Base-by-base conservation (phyloP, 2,329 filamentous ascomycete species). In the Penicillium hordei region DNA sequence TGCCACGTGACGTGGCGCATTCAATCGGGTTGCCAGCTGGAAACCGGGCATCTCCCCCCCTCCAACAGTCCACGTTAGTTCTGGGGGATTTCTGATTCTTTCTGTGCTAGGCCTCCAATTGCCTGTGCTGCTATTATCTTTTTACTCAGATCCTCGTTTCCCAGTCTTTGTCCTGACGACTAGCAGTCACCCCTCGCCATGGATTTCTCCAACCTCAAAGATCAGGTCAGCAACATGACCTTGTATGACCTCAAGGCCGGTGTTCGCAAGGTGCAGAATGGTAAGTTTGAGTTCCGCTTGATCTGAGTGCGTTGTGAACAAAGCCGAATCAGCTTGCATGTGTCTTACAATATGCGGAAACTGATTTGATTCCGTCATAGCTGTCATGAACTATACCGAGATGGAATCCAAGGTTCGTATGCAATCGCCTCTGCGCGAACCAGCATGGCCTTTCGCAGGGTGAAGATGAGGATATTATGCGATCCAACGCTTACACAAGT, bases 351-450 rank as follows among this genome's bases (percentile, higher is more conserved):
- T 57, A 44, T 29, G 52, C 58, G 52, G 49, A 48, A 54, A 43
- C 51, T 54, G 60, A 56, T 58, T 59, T 66, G 59, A 68, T 63
- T 58, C 52, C 60, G 40, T 46, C 59, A 62, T 70, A 96, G 92
- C 92, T 65, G 92, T 96, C 60, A 96, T 97, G 93, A 97, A 96
- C 79, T 96, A 93, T 76, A 96, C 93, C 42, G 93, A 97, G 73
- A 93, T 94, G 90, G 91, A 95, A 78, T 76, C 84, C 58, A 87
- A 87, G 79, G 83, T 82, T 63, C 50, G 72, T 72, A 59, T 57
- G 33, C 57, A 58, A 60, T 62, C 62, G 50, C 55, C 59, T 55
- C 55, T 56, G 31, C 50, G 40, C 57, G 51, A 48, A 58, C 50
- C 40, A 8, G 34, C 21, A 31, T 46, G 34, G 23, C 44, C 8